Evolutionary conservation across 1,139 yeast genomes (phyloP).

Genomic region (Sugiyamaella japonica): DNA sequence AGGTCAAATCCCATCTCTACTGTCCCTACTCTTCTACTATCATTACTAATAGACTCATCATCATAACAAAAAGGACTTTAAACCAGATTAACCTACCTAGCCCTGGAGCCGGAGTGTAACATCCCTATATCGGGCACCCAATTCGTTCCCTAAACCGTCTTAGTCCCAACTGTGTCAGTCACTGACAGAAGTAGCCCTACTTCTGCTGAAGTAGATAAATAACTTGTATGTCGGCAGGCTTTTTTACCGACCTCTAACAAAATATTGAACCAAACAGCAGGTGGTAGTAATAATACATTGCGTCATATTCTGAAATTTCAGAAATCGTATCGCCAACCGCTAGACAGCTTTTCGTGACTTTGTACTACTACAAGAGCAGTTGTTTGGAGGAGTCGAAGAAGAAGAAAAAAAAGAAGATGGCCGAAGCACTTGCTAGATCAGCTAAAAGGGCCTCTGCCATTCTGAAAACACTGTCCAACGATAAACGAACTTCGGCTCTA

Average conservation of each 20-base stretch:
- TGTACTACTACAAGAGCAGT: too few species aligned
- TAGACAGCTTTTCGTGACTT: too few species aligned
- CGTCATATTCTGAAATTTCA: slow-evolving; percentile 12
- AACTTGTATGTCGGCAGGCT: background rate
- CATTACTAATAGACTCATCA: too few species aligned
- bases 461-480: slow-evolving; percentile 73
- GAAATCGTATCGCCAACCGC: background rate
- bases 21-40: too few species aligned
- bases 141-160: background rate
- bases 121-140: background rate
- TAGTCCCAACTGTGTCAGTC: background rate
- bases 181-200: background rate
- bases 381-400: too few species aligned
- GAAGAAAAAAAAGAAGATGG: too few species aligned
- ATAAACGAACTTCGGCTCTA: slow-evolving; percentile 72
- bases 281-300: background rate
- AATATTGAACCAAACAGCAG: too few species aligned
- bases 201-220: too few species aligned
- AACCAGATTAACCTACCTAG: too few species aligned
- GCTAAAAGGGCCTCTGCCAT: slow-evolving; percentile 80
- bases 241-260: background rate
- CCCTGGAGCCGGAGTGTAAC: background rate
- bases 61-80: too few species aligned
- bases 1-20: too few species aligned
- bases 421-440: slow-evolving; percentile 72